Percentiles rank a stretch among this genome's conserved stretches.
phyloP scores from a whole-genome alignment of 148 eudicot genomes.

The Pharnaceum exiguum region DNA sequence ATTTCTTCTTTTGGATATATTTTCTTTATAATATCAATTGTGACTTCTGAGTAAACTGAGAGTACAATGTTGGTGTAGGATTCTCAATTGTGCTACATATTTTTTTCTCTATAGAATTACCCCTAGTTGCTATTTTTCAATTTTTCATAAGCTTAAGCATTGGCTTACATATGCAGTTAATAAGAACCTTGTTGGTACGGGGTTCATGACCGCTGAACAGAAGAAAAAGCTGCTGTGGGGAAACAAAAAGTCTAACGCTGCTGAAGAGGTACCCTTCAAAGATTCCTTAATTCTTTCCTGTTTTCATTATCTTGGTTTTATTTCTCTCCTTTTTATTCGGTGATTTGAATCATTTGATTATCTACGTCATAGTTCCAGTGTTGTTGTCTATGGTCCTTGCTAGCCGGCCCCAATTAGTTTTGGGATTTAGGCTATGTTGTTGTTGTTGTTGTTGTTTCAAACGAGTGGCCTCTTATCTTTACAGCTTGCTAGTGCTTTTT shows the following conservation, averaged over 20 bases:
- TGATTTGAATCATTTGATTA: not conserved
- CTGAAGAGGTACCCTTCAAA: constrained; percentile 64
- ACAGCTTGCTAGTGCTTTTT: not conserved
- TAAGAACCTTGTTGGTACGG: constrained; percentile 68
- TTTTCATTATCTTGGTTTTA: not conserved
- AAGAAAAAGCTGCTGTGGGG: constrained; percentile 99
- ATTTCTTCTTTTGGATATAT: too few species aligned
- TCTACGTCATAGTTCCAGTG: not conserved
- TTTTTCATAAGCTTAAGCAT: not conserved
- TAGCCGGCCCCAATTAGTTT: too few species aligned
- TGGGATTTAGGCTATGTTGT: too few species aligned
- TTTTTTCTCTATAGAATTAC: not conserved
- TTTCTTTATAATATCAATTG: too few species aligned
- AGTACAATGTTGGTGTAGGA: too few species aligned
- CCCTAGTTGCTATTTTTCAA: not conserved
- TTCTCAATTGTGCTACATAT: not conserved
- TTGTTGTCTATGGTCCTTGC: too few species aligned
- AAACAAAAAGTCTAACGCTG: constrained; percentile 55
- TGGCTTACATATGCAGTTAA: constrained; percentile 48
- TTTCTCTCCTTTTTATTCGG: constrained; percentile 3
- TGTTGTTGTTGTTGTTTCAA: too few species aligned
- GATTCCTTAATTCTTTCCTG: not conserved
- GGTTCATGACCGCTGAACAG: constrained; percentile 86
- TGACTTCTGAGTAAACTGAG: too few species aligned
- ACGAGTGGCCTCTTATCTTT: not conserved